Base-by-base conservation (phyloP, 2,329 filamentous ascomycete genomes). In the Fragosphaeria purpurea region DNA sequence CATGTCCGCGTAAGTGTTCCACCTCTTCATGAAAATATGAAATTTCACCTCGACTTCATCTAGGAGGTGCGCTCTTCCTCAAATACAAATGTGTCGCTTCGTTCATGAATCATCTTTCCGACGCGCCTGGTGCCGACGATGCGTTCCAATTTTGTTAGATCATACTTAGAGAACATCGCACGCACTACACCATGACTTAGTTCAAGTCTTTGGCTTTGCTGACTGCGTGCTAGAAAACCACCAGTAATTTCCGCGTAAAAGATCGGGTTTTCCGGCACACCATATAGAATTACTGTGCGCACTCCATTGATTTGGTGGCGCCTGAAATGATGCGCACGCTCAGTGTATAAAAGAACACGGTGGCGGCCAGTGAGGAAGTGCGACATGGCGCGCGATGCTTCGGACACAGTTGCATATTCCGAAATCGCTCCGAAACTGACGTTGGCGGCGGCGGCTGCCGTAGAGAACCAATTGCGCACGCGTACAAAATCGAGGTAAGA, bases 401-500 rank as follows among this genome's bases (percentile, higher is more conserved):
- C 88, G 7, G 82, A 77, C 7, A 84, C 72, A 44, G 86, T 80
- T 0, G 86, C 85, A 66, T 97, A 97, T 67, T 98, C 93, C 51
- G 86, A 90, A 39, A 98, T 84, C 35, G 83, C 80, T 48, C 88
- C 90, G 64, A 96, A 94, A 1, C 83, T 64, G 51, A 84, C 64
- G 53, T 61, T 70, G 51, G 70, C 70, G 32, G 77, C 75, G n/a
- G 71, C 67, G 8, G 71, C 59, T 12, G 83, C 82, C 34, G 82
- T 89, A 48, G 89, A 82, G 61, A 98, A 90, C 68, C 90, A 87
- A 70, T 97, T 98, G 49, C 93, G 82, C 53, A 98, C 77, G 41
- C 90, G 85, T 42, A 96, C 85, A 65, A 97, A 97, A 70, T 98
- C 93, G 53, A 96, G 82, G 67, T 96, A 97, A 0, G 85, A 89